These are phyloP conservation scores for Penicillium freii DNA, from an alignment of 2,329 filamentous ascomycete species.

Conservation along the genomic window DNA sequence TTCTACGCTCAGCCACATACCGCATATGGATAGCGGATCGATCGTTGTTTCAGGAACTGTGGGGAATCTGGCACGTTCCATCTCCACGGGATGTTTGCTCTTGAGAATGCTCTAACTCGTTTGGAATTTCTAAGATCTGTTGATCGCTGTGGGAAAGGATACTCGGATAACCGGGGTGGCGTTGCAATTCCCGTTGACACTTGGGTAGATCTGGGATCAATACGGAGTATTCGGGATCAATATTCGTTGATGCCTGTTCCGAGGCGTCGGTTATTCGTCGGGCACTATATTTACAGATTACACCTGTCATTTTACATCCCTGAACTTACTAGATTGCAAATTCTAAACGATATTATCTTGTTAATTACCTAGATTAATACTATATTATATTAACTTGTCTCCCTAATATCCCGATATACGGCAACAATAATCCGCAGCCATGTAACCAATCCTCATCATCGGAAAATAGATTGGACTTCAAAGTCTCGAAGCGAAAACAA, in stretches of 20 bases:
- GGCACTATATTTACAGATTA: background rate
- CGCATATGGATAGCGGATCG: slow-evolving; percentile 5
- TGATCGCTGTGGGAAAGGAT: slow-evolving; percentile 2
- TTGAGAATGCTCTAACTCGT: background rate
- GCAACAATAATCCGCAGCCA: background rate
- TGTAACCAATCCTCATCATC: background rate
- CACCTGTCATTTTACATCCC: background rate
- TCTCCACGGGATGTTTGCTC: slow-evolving; percentile 10
- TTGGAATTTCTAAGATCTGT: background rate
- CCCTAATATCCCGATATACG: background rate
- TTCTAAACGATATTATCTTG: too few species aligned
- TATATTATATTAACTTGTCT: slow-evolving; percentile 4
- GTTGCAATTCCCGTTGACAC: background rate
- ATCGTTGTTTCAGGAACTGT: slow-evolving; percentile 25
- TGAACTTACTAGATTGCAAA: too few species aligned
- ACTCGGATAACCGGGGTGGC: slow-evolving; percentile 1
- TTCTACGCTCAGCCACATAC: slow-evolving; percentile 18
- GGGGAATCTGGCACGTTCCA: slow-evolving; percentile 18
- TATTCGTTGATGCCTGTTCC: background rate
- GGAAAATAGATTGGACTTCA: background rate
- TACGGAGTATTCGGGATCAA: background rate
- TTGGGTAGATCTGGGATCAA: background rate
- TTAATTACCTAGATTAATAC: background rate
- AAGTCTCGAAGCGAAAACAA: background rate
- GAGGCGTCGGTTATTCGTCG: background rate